Base-by-base conservation (phyloP, 2,329 filamentous ascomycete genomes). In the Exophiala viscosa region DNA sequence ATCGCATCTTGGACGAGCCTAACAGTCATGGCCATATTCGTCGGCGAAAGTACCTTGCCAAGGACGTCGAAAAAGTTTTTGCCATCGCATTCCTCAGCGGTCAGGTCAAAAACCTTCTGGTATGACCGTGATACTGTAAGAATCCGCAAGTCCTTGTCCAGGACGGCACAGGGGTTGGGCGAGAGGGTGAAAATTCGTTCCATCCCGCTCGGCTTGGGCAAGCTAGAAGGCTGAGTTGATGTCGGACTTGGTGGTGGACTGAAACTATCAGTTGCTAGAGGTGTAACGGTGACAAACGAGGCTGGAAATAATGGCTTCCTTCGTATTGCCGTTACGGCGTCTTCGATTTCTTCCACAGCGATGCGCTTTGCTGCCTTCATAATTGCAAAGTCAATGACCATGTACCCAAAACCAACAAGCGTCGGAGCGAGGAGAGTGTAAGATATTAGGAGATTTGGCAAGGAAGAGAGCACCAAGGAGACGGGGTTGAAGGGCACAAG, bases 71-170 rank as follows among this genome's bases (percentile, higher is more conserved):
- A 66, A 31, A 76, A 67, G 50, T 65, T 68, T 28, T 58, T 52
- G 5, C 69, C 69, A 17, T 75, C 34, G 8, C 73, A 60, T 20
- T 68, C 60, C 5, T 70, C 65, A 41, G 70, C 67, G 14, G 61
- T 47, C 35, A 64, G 51, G 14, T 66, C 54, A 41, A 68, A 72
- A 17, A 71, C 56, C 4, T 59, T 50, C 17, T 71, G 59, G 60
- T 74, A 73, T 54, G 71, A 74, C 32, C 73, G 66, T 3, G 76
- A 79, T 3, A 73, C 69, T 45, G 75, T 64, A 15, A 70, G 34
- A n/a, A 74, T 60, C n/a, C 57, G 62, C 11, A 72, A 57, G 6
- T 66, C 61, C 5, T 65, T 57, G 51, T 74, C 66, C 11, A 73
- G 63, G 23, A 74, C 58, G n/a, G 72, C 57, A 1, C 69, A 72